Percentiles rank a stretch among this genome's conserved stretches.
These are phyloP conservation scores for Fraxinus platypoda DNA, from an alignment of 305 asterid genomes.

Conservation along the genomic window DNA sequence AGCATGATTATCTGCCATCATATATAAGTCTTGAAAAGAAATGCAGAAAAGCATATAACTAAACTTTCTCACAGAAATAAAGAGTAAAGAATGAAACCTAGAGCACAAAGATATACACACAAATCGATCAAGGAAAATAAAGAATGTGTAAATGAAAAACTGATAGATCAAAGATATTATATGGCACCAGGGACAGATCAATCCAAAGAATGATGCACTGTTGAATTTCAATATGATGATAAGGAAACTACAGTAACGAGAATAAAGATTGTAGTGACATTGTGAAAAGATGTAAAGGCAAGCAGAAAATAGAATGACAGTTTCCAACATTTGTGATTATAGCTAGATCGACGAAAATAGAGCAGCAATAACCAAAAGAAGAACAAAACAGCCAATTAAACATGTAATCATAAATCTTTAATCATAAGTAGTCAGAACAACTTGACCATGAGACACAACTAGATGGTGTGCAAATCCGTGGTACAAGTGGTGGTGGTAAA, in stretches of 20 bases:
- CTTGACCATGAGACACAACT: neutral
- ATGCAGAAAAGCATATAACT: neutral
- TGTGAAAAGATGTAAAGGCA: neutral
- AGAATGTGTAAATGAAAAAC: neutral
- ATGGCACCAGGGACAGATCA: slow-evolving; percentile 5
- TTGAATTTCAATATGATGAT: neutral
- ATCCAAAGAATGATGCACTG: neutral
- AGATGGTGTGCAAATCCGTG: slow-evolving; percentile 1
- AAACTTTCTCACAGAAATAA: neutral
- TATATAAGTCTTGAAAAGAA: neutral
- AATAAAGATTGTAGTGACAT: neutral
- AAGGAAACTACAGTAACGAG: slow-evolving; percentile 8
- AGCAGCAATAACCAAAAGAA: neutral
- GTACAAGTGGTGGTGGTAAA: neutral
- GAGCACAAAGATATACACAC: neutral
- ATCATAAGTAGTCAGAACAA: slow-evolving; percentile 3
- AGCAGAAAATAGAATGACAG: neutral
- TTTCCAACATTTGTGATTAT: neutral
- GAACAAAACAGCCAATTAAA: slow-evolving; percentile 4
- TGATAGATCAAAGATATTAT: neutral
- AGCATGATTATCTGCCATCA: neutral
- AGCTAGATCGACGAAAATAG: neutral
- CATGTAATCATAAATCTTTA: neutral
- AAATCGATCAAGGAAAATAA: neutral
- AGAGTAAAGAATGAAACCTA: neutral